phyloP scores from a whole-genome alignment of 495 filamentous ascomycete genomes.

The Aspergillus mulundensis region DNA sequence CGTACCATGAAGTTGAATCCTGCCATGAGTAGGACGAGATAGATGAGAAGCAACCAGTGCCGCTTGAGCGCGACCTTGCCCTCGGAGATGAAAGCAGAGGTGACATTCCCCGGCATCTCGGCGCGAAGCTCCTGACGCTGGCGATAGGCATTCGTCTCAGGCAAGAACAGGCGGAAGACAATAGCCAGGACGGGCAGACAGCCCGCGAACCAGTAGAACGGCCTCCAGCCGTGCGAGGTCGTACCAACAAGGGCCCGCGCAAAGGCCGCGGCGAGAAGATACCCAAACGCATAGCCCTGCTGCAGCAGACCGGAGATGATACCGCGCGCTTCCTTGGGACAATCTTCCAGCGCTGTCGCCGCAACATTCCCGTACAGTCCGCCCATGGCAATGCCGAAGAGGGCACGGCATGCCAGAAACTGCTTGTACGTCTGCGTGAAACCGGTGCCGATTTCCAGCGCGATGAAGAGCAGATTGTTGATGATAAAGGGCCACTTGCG shows the following conservation, averaged over 20 bases:
- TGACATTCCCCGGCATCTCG: conserved; percentile 40
- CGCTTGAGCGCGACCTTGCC: conserved; percentile 70
- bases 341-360: conserved; percentile 82
- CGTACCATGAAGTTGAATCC: conserved; percentile 81
- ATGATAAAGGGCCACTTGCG: conserved; percentile 86
- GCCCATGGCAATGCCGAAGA: conserved; percentile 90
- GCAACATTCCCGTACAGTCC: conserved; percentile 85
- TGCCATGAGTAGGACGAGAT: conserved; percentile 81
- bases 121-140: conserved; percentile 59
- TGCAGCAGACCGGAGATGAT: conserved; percentile 78
- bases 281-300: conserved; percentile 87
- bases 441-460: conserved; percentile 73
- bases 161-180: conserved; percentile 67
- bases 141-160: conserved; percentile 68
- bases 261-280: conserved; percentile 75
- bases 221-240: conserved; percentile 71
- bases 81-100: conserved; percentile 65
- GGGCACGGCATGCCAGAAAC: conserved; percentile 74
- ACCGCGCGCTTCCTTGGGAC: conserved; percentile 68
- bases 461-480: conserved; percentile 78
- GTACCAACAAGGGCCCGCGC: conserved; percentile 67
- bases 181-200: conserved; percentile 79
- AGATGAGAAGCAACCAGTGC: conserved; percentile 75
- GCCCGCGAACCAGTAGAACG: conserved; percentile 84
- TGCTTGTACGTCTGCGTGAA: conserved; percentile 73